Percentiles rank a stretch among this genome's conserved stretches.
Evolutionary conservation across 139 green algal species (phyloP).

Genomic region (Gonium pectorale): DNA sequence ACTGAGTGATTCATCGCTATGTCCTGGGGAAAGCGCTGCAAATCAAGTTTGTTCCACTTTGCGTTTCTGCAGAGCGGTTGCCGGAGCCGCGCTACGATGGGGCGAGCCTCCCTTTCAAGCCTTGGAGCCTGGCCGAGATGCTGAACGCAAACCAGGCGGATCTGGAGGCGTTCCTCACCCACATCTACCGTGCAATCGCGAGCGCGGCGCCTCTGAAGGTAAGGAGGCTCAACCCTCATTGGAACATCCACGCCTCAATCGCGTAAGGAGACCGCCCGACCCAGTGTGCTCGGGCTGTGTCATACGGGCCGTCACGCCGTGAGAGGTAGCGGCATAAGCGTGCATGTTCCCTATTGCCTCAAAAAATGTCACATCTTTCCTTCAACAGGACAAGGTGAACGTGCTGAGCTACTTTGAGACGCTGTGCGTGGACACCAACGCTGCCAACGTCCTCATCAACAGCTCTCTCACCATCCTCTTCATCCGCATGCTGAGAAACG

Average conservation of each 20-base stretch:
- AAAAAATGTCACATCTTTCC: no score
- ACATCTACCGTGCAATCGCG: slow-evolving; percentile 75
- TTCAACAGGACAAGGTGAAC: slow-evolving; percentile 79
- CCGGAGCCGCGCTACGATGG: slow-evolving; percentile 78
- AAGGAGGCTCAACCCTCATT: no score
- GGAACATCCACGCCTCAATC: no score
- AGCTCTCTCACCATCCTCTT: slow-evolving; percentile 83
- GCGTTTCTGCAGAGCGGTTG: slow-evolving; percentile 73
- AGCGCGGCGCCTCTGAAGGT: slow-evolving; percentile 74
- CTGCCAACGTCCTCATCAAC: slow-evolving; percentile 93
- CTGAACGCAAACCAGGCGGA: slow-evolving; percentile 65
- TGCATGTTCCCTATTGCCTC: no score
- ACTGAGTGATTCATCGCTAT: no score
- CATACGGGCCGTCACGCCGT: no score
- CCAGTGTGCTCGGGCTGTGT: no score
- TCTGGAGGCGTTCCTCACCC: slow-evolving; percentile 70
- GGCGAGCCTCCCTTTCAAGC: slow-evolving; percentile 75
- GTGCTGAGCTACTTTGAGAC: slow-evolving; percentile 94
- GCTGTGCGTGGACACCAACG: slow-evolving; percentile 78
- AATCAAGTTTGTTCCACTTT: no score
- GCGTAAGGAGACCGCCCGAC: no score
- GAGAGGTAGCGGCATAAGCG: no score
- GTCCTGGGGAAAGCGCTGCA: no score
- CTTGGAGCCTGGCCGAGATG: slow-evolving; percentile 74
- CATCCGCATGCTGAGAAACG: slow-evolving; percentile 79